Conservation (phyloP, 164 flowering plant genomes). For the Berberis vulgaris region DNA sequence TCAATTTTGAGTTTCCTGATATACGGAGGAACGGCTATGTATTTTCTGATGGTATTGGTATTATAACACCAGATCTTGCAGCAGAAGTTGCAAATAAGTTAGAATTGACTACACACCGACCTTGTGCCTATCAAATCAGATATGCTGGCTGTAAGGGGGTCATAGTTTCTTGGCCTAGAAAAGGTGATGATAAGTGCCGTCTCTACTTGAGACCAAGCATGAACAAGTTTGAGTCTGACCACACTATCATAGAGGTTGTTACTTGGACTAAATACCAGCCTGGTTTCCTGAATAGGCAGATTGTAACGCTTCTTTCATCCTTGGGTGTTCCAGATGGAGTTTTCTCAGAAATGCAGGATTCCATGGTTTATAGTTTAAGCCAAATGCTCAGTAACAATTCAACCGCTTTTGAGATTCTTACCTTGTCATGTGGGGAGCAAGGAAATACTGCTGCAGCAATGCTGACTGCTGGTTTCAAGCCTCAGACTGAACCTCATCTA, state of each 20-base stretch:
- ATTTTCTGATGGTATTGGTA: constrained; percentile 97
- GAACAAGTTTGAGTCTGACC: constrained; percentile 70
- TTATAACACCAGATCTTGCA: constrained; percentile 75
- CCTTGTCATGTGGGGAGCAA: constrained; percentile 61
- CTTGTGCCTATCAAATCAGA: constrained; percentile 88
- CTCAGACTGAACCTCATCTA: constrained; percentile 74
- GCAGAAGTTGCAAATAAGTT: constrained; percentile 64
- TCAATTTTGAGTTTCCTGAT: constrained; percentile 42
- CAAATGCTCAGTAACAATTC: constrained; percentile 56
- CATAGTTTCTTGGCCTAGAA: constrained; percentile 77
- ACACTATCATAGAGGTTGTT: constrained; percentile 64
- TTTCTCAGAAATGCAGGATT: constrained; percentile 69
- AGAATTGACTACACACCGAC: constrained; percentile 43
- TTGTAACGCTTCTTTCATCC: constrained; percentile 71
- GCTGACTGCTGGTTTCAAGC: constrained; percentile 86
- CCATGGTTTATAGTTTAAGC: constrained; percentile 56
- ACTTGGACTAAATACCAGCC: constrained; percentile 97
- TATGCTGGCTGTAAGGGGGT: constrained; percentile 96
- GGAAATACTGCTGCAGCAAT: constrained; percentile 81
- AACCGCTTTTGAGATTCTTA: constrained; percentile 74
- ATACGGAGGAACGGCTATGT: constrained; percentile 55
- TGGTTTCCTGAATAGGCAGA: constrained; percentile 85
- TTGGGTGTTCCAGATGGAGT: constrained; percentile 55
- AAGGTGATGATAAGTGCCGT: constrained; percentile 31
- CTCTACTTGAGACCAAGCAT: constrained; percentile 74